Percentiles rank a stretch among this genome's conserved stretches.
Evolutionary conservation across 2,329 filamentous ascomycete species (phyloP).

Genomic region (Penicillium sp.): DNA sequence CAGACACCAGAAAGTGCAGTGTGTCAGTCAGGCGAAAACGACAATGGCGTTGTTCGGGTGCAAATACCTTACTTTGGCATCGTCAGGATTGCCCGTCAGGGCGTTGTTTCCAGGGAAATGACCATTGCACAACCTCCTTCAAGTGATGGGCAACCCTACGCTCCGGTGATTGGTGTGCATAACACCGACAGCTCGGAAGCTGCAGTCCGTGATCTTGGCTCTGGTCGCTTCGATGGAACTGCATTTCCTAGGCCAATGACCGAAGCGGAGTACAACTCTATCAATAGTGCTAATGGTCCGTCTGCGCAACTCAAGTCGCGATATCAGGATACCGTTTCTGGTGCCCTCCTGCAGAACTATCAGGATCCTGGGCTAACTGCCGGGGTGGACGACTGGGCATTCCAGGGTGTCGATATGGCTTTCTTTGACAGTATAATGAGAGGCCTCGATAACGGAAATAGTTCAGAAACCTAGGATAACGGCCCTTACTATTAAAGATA

Average conservation of each 20-base stretch:
- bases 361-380: constrained; percentile 45
- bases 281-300: neutral
- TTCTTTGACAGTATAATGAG: constrained; percentile 18
- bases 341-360: neutral
- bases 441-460: neutral
- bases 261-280: neutral
- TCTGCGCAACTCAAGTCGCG: neutral
- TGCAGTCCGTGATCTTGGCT: neutral
- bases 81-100: constrained; percentile 38
- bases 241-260: neutral
- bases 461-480: neutral
- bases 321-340: neutral
- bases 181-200: neutral
- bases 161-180: neutral
- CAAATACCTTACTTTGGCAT: constrained; percentile 48
- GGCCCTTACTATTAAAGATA: neutral
- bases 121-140: neutral
- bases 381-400: constrained; percentile 13
- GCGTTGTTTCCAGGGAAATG: neutral
- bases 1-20: neutral
- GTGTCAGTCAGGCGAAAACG: neutral
- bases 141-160: neutral
- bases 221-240: neutral
- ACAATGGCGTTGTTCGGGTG: constrained; percentile 33
- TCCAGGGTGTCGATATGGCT: constrained; percentile 15